Conservation (phyloP, 345 rosid species). For the Arabis hirsuta region DNA sequence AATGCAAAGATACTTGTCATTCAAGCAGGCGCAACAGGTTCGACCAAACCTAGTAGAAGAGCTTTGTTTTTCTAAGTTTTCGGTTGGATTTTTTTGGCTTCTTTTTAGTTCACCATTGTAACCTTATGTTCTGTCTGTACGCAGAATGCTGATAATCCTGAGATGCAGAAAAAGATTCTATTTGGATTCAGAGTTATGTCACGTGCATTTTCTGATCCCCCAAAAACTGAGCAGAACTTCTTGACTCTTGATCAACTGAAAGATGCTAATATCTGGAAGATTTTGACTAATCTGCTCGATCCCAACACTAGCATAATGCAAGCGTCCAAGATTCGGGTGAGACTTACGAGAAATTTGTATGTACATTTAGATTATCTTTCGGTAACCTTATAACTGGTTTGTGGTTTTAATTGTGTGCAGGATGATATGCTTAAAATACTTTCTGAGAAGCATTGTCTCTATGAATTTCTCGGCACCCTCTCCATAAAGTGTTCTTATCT, state of each 20-base stretch:
- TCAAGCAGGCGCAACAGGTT: conserved; percentile 90
- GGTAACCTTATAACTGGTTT: conserved; percentile 25
- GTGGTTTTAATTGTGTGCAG: conserved; percentile 54
- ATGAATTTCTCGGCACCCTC: conserved; percentile 80
- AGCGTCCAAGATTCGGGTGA: conserved; percentile 71
- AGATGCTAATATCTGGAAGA: conserved; percentile 94
- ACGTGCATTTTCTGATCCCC: conserved; percentile 84
- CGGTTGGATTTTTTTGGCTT: neutral
- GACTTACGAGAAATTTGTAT: conserved; percentile 31
- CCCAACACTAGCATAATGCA: conserved; percentile 67
- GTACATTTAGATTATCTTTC: neutral
- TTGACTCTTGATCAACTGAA: conserved; percentile 90
- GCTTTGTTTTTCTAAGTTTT: neutral
- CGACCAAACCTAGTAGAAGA: conserved; percentile 29
- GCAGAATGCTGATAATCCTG: conserved; percentile 85
- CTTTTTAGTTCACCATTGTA: conserved; percentile 9
- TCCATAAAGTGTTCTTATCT: conserved; percentile 87
- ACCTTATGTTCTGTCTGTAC: conserved; percentile 39
- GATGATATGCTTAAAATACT: conserved; percentile 90
- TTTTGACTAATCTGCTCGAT: conserved; percentile 70
- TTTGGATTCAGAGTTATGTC: conserved; percentile 88
- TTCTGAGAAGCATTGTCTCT: conserved; percentile 82
- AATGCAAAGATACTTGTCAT: conserved; percentile 84
- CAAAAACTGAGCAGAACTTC: conserved; percentile 86
- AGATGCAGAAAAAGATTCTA: conserved; percentile 75